A percentile compares a stretch with the other conserved stretches of the same genome.
These are phyloP conservation scores for Musa beccarii DNA, from an alignment of 176 grass and related monocot genomes.

Conservation along the genomic window DNA sequence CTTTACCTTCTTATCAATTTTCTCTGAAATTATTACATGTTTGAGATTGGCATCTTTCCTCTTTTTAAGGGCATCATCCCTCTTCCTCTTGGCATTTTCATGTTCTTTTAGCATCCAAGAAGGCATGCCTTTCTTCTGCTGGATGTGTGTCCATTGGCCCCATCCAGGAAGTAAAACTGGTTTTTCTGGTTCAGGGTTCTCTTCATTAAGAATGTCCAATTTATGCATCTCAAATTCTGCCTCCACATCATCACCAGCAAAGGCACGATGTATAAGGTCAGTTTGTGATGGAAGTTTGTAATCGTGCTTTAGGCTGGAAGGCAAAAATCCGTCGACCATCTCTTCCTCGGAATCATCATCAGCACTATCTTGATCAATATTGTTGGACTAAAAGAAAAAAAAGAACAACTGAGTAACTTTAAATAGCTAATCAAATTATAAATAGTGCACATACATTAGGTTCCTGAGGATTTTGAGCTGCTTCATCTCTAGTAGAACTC, in stretches of 20 bases:
- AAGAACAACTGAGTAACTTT: conserved; percentile 1
- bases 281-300: conserved; percentile 73
- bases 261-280: conserved; percentile 72
- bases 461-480: conserved; percentile 19
- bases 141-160: conserved; percentile 86
- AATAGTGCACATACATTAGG: conserved; percentile 29
- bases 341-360: conserved; percentile 76
- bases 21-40: conserved; percentile 87
- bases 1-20: conserved; percentile 78
- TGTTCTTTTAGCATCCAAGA: conserved; percentile 96
- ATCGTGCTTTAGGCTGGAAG: conserved; percentile 29
- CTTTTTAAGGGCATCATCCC: conserved; percentile 70
- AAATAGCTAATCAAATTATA: background rate
- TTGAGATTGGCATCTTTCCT: conserved; percentile 88
- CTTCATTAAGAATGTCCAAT: conserved; percentile 60
- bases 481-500: conserved; percentile 15
- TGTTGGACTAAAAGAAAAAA: conserved; percentile 25
- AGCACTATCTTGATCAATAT: conserved; percentile 35
- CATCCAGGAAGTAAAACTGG: conserved; percentile 81
- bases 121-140: conserved; percentile 77
- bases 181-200: conserved; percentile 95
- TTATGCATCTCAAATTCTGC: conserved; percentile 80
- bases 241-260: conserved; percentile 96
- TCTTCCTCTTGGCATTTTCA: conserved; percentile 70
- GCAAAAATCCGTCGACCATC: conserved; percentile 78